A percentile compares a stretch with the other conserved stretches of the same genome.
Evolutionary conservation across 2,329 filamentous ascomycete genomes (phyloP).

Genomic region (Exophiala sp.): DNA sequence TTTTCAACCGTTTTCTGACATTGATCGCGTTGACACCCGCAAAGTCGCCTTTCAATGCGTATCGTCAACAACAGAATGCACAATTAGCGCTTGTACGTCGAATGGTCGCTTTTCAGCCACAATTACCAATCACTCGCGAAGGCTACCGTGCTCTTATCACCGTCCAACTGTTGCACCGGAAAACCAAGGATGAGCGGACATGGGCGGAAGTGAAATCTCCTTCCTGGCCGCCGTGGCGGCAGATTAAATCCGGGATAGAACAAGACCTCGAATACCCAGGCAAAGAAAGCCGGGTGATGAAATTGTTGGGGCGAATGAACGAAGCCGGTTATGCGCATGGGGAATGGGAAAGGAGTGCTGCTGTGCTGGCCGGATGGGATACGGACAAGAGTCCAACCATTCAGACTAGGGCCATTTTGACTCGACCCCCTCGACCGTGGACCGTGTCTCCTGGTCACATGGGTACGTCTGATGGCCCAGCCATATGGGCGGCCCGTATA

Average conservation of each 20-base stretch:
- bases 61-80: constrained; percentile 49
- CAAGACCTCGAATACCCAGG: constrained; percentile 51
- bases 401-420: constrained; percentile 49
- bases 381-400: constrained; percentile 58
- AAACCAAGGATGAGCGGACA: constrained; percentile 50
- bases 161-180: constrained; percentile 53
- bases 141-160: constrained; percentile 53
- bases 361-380: constrained; percentile 57
- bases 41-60: constrained; percentile 46
- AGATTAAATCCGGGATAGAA: constrained; percentile 56
- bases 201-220: constrained; percentile 55
- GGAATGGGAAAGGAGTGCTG: constrained; percentile 50
- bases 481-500: constrained; percentile 54
- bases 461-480: constrained; percentile 25
- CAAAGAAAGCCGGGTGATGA: constrained; percentile 52
- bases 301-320: constrained; percentile 51
- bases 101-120: constrained; percentile 52
- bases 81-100: constrained; percentile 52
- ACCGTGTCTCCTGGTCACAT: constrained; percentile 21
- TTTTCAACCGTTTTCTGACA: constrained; percentile 46
- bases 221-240: constrained; percentile 62
- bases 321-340: constrained; percentile 52
- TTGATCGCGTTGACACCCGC: constrained; percentile 46
- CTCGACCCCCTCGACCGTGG: constrained; percentile 15
- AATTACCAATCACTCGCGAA: constrained; percentile 50